These are phyloP conservation scores for Geum urbanum DNA, from an alignment of 306 rosid genomes.

Conservation along the genomic window DNA sequence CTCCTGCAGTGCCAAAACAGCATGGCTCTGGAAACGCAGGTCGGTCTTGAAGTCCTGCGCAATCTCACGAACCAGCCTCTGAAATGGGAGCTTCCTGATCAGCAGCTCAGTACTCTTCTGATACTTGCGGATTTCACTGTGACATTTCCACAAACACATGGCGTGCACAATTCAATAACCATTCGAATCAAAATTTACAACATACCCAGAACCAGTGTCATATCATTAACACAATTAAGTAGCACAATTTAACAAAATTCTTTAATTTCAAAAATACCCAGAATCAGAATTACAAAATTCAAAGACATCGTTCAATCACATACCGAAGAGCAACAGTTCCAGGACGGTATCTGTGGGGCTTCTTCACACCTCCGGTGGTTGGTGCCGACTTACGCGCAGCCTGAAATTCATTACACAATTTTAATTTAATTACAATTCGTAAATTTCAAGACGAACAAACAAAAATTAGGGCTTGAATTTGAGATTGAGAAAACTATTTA, in stretches of 20 bases:
- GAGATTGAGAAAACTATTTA: no score
- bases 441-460: background rate
- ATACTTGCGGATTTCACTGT: slow-evolving; percentile 42
- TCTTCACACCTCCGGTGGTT: slow-evolving; percentile 53
- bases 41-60: slow-evolving; percentile 42
- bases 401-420: slow-evolving; percentile 15
- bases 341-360: slow-evolving; percentile 50
- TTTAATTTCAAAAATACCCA: background rate
- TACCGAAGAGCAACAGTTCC: slow-evolving; percentile 51
- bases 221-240: background rate
- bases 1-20: slow-evolving; percentile 42
- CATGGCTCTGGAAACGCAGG: slow-evolving; percentile 45
- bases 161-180: background rate
- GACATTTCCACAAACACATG: background rate
- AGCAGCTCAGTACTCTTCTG: slow-evolving; percentile 39
- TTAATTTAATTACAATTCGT: background rate
- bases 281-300: background rate
- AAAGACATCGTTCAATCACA: background rate
- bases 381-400: slow-evolving; percentile 53
- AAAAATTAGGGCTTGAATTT: slow-evolving; percentile 1
- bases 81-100: slow-evolving; percentile 41
- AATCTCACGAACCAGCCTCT: slow-evolving; percentile 35
- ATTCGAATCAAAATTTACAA: background rate
- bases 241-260: background rate
- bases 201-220: background rate